These are phyloP conservation scores for Globisporangium acanthophoron DNA, from an alignment of 352 stramenopile species.

Conservation along the genomic window DNA sequence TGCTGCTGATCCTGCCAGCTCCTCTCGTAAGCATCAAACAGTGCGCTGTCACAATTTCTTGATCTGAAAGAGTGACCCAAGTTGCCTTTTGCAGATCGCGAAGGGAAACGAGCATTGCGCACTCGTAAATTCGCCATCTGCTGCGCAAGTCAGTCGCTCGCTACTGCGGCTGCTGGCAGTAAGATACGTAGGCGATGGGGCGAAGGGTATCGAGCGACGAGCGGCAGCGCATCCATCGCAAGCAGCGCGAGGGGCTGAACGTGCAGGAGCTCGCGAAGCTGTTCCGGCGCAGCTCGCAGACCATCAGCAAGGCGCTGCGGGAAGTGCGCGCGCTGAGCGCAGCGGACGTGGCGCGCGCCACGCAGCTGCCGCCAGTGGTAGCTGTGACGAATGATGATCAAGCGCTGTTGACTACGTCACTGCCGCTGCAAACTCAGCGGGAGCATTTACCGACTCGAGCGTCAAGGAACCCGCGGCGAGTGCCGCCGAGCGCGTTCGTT, in stretches of 20 bases:
- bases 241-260: conserved; percentile 31
- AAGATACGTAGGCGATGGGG: not conserved
- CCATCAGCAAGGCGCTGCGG: conserved; percentile 29
- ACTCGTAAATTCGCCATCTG: not conserved
- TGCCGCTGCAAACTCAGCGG: not conserved
- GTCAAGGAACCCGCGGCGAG: not conserved
- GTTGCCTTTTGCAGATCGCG: conserved; percentile 8
- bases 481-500: not conserved
- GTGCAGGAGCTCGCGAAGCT: conserved; percentile 30
- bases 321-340: conserved; percentile 5
- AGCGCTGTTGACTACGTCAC: not conserved
- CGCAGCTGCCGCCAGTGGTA: not conserved
- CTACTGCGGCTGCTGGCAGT: too few relatives aligned
- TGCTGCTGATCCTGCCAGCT: not conserved
- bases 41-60: not conserved
- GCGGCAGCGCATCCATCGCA: conserved; percentile 26
- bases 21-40: not conserved
- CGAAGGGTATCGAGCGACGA: conserved; percentile 37
- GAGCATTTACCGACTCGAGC: not conserved
- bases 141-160: not conserved
- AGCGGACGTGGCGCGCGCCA: not conserved
- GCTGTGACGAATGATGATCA: not conserved
- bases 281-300: conserved; percentile 30
- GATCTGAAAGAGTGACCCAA: not conserved
- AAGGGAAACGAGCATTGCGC: not conserved